Percentiles rank a stretch among this genome's conserved stretches.
These are phyloP conservation scores for Myrica gale DNA, from an alignment of 306 rosid genomes.

Conservation along the genomic window DNA sequence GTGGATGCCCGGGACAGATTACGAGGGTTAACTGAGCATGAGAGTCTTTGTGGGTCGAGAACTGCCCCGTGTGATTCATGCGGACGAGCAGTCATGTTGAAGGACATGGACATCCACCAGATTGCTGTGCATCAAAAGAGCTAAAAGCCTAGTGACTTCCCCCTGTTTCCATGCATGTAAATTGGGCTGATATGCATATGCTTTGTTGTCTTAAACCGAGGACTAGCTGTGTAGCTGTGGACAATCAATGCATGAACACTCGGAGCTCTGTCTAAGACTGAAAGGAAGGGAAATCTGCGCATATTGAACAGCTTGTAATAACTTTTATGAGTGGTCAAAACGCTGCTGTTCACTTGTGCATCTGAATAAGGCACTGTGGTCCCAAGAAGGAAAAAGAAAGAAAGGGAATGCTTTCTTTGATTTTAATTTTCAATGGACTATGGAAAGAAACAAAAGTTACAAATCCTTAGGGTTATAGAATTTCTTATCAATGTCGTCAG, in stretches of 20 bases:
- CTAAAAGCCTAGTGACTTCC: constrained; percentile 23
- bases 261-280: neutral
- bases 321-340: neutral
- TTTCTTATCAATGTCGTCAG: too few relatives aligned
- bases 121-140: constrained; percentile 91
- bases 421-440: too few relatives aligned
- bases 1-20: constrained; percentile 71
- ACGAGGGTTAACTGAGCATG: constrained; percentile 91
- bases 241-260: neutral
- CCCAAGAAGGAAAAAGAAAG: too few relatives aligned
- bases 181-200: neutral
- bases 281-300: neutral
- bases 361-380: constrained; percentile 1
- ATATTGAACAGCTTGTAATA: constrained; percentile 1
- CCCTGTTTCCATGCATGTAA: neutral
- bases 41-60: constrained; percentile 89
- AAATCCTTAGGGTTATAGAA: too few relatives aligned
- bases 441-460: too few relatives aligned
- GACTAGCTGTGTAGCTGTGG: neutral
- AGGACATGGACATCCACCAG: constrained; percentile 95
- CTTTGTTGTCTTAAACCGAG: neutral
- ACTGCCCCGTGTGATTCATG: constrained; percentile 96
- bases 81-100: constrained; percentile 95
- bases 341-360: neutral
- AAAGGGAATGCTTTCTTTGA: too few relatives aligned